Evolutionary conservation across 306 rosid genomes (phyloP), one percentile per base, ranked within the genome.

Genomic region (Astragalus glycyphyllos): DNA sequence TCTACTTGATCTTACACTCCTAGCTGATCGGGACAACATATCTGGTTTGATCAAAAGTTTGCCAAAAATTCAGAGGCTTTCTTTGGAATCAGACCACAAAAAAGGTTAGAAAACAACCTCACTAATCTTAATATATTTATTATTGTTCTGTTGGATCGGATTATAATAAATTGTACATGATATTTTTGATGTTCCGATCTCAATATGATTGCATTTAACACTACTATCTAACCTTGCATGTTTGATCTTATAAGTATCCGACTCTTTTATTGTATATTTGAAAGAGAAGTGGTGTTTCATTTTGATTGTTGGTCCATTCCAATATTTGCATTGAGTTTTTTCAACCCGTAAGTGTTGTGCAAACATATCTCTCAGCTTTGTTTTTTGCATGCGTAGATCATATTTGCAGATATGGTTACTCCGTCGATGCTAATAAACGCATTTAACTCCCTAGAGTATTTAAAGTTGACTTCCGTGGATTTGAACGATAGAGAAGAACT

Each of bases 341-440:
- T n/a, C n/a, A n/a, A n/a, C n/a, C n/a, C n/a, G n/a, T n/a, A n/a
- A n/a, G n/a, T n/a, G n/a, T n/a, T n/a, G n/a, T n/a, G n/a, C n/a
- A n/a, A n/a, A n/a, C n/a, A n/a, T n/a, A 65, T 9, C 34, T 44
- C 58, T 55, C 4, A 46, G 9, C 10, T 38, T 3, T 56, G 10
- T 9, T 68, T 31, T 40, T 59, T 76, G 71, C 6, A 15, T 69
- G 10, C 26, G 3, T 38, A 76, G 75, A 11, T 49, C 12, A 5
- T 59, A 29, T 49, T 55, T 26, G 4, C 34, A 3, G 60, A 40
- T 63, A 60, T 5, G 49, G 15, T 46, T 69, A 64, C 37, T 5
- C 11, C 1, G 12, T 12, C 0, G 8, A 16, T 59, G 68, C 65
- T 1, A 59, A 10, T 34, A 34, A 34, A 8, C 8, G 14, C 60